Evolutionary conservation across 805 yeast species (phyloP).

Genomic region (Candida manassasensis): DNA sequence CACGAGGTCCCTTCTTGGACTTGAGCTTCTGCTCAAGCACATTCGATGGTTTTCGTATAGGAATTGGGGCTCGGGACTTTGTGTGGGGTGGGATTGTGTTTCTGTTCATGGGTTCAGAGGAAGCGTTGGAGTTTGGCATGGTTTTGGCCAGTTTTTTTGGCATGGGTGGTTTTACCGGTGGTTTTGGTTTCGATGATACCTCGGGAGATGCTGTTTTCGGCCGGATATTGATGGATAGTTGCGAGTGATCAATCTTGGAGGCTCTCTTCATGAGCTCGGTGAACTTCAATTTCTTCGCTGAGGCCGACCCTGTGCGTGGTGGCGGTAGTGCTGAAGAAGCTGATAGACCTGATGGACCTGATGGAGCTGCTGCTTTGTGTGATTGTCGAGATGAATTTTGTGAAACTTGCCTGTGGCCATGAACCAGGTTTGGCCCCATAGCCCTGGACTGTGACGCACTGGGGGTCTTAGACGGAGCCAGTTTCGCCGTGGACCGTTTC

Average conservation of each 20-base stretch:
- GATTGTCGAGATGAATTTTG: background rate
- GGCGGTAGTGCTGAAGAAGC: background rate
- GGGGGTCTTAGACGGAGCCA: constrained; percentile 6
- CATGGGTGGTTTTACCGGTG: background rate
- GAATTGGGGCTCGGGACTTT: constrained; percentile 24
- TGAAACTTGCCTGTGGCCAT: too few relatives aligned
- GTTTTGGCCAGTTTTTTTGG: too few relatives aligned
- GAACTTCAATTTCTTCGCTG: constrained; percentile 50
- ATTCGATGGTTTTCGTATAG: constrained; percentile 55
- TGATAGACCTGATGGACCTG: background rate
- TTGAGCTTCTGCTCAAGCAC: constrained; percentile 45
- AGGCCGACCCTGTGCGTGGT: constrained; percentile 7
- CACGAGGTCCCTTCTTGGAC: constrained; percentile 13
- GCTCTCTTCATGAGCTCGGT: constrained; percentile 70
- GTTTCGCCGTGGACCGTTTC: constrained; percentile 13
- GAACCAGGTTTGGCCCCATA: background rate
- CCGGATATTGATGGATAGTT: constrained; percentile 34
- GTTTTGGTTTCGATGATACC: background rate
- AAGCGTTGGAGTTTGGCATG: too few relatives aligned
- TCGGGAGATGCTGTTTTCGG: constrained; percentile 38
- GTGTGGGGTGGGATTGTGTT: background rate
- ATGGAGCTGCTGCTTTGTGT: background rate
- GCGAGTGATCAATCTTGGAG: constrained; percentile 47
- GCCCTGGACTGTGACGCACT: constrained; percentile 3
- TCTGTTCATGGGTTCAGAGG: too few relatives aligned